Conservation (phyloP, 2,329 filamentous ascomycete genomes). For the Fusarium udum region DNA sequence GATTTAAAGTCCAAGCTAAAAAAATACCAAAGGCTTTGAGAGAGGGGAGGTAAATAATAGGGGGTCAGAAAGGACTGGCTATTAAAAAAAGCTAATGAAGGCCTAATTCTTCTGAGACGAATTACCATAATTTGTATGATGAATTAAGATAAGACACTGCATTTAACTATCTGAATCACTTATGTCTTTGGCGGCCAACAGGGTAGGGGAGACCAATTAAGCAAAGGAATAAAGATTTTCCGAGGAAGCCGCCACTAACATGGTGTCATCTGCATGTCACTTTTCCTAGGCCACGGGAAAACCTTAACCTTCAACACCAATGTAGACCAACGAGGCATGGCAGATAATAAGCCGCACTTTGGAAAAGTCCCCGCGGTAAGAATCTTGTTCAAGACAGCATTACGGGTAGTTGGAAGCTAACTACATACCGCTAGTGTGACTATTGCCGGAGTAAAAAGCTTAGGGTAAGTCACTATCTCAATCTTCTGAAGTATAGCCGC, state of each 20-base stretch:
- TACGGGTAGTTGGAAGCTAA: background rate
- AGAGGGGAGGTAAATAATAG: too few species aligned
- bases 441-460: background rate
- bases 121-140: too few species aligned
- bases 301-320: background rate
- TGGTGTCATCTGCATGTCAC: too few species aligned
- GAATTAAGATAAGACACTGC: too few species aligned
- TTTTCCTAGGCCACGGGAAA: background rate
- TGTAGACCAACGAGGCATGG: background rate
- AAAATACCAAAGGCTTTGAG: too few species aligned
- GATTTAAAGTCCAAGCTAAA: background rate
- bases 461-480: background rate
- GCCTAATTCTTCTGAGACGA: too few species aligned
- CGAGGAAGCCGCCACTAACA: too few species aligned
- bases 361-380: background rate
- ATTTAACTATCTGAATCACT: too few species aligned
- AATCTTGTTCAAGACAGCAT: accelerated
- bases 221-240: too few species aligned
- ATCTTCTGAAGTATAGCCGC: background rate
- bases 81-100: too few species aligned
- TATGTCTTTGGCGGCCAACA: too few species aligned
- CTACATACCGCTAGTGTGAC: background rate
- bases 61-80: too few species aligned
- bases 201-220: background rate
- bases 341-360: background rate